phyloP scores from a whole-genome alignment of 139 green algal species.

The Spirogloea muscicola region DNA sequence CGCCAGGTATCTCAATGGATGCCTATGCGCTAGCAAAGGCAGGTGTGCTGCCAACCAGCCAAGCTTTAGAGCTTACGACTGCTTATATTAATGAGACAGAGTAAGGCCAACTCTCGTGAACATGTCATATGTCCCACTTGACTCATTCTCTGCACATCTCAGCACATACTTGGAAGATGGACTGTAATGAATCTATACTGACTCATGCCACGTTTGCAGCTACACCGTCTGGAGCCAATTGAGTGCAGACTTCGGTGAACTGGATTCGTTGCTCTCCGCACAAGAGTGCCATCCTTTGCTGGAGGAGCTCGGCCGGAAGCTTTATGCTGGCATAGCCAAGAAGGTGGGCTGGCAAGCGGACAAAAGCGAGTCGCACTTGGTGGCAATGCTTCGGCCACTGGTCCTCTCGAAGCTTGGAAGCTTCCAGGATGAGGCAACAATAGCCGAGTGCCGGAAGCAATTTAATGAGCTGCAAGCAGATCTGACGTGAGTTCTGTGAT shows the following conservation, averaged over 20 bases:
- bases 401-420: conserved; percentile 15
- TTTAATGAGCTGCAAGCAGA: conserved; percentile 8
- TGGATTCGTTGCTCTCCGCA: conserved; percentile 15
- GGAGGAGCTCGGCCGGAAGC: conserved; percentile 16
- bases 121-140: background rate
- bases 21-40: conserved; percentile 38
- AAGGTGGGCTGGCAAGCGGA: conserved; percentile 26
- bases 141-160: background rate
- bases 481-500: background rate
- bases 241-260: conserved; percentile 19
- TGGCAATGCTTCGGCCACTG: conserved; percentile 21
- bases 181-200: background rate
- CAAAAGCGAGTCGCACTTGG: conserved; percentile 20
- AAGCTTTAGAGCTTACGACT: conserved; percentile 15
- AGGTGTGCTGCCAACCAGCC: conserved; percentile 27
- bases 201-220: background rate
- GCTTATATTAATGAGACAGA: conserved; percentile 22
- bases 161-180: background rate
- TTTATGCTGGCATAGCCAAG: conserved; percentile 12
- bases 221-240: conserved; percentile 43
- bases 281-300: conserved; percentile 1
- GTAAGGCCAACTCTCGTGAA: conserved; percentile 3
- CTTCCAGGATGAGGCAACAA: conserved; percentile 11
- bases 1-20: conserved; percentile 21
- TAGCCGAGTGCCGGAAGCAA: background rate